Conservation (phyloP, 1,284 basidiomycete genomes). For the Peniophora sp. region DNA sequence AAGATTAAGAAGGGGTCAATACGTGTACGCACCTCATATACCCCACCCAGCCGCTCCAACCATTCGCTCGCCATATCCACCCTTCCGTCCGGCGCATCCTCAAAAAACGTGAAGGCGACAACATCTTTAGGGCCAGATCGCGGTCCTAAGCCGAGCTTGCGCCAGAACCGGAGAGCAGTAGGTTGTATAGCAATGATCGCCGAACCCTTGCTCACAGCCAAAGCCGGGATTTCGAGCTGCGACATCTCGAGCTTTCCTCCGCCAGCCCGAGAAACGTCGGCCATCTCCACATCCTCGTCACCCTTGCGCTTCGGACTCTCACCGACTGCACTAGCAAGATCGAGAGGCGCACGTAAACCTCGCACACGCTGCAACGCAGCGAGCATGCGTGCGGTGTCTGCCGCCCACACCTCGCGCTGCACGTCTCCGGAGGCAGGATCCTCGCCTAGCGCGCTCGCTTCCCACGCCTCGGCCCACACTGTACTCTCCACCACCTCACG, state of each 20-base stretch:
- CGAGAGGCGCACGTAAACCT: constrained; percentile 19
- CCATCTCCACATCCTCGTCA: background rate
- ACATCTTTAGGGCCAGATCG: constrained; percentile 64
- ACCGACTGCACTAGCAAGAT: too few species aligned
- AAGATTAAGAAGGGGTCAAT: constrained; percentile 1
- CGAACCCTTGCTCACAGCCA: constrained; percentile 57
- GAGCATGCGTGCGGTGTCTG: constrained; percentile 39
- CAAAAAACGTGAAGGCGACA: constrained; percentile 58
- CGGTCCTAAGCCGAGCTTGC: constrained; percentile 70
- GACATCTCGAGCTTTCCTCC: constrained; percentile 20
- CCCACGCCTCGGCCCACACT: constrained; percentile 63
- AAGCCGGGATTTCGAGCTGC: constrained; percentile 30
- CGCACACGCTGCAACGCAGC: constrained; percentile 21
- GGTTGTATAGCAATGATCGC: constrained; percentile 57
- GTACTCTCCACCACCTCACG: constrained; percentile 62
- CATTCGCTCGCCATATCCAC: constrained; percentile 43
- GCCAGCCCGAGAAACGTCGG: background rate
- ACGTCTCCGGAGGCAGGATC: constrained; percentile 11
- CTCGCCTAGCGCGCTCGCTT: constrained; percentile 28
- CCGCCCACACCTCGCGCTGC: constrained; percentile 39
- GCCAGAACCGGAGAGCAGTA: constrained; percentile 71
- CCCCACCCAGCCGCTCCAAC: constrained; percentile 42
- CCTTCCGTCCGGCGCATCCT: constrained; percentile 43
- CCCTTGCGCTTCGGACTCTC: too few species aligned
- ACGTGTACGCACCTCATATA: constrained; percentile 48